These are phyloP conservation scores for Desmodesmus armatus DNA, from an alignment of 139 green algal species.

Conservation along the genomic window DNA sequence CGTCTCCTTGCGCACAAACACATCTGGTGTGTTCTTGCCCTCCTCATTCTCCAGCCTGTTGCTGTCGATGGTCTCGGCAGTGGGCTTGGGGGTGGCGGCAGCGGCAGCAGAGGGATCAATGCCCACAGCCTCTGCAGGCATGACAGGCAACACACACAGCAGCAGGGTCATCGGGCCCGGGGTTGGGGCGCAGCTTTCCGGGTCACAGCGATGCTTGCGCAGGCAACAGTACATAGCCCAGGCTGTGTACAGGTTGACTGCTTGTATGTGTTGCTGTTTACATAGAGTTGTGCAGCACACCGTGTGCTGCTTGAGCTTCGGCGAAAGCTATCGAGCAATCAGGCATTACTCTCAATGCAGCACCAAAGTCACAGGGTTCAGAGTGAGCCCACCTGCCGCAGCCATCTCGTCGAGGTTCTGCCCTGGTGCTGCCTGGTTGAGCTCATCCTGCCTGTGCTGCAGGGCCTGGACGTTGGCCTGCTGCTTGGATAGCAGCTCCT, in stretches of 20 bases:
- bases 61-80: conserved; percentile 6
- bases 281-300: no score
- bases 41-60: neutral
- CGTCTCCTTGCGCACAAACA: conserved; percentile 40
- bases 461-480: neutral
- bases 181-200: neutral
- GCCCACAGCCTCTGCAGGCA: conserved; percentile 12
- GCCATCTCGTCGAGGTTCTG: conserved; percentile 45
- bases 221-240: neutral
- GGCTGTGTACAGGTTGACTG: no score
- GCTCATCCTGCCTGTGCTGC: neutral
- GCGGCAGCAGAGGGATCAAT: neutral
- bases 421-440: conserved; percentile 35
- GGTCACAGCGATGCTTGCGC: neutral
- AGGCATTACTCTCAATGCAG: neutral
- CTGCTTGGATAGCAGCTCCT: conserved; percentile 1
- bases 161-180: neutral
- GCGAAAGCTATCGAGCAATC: neutral
- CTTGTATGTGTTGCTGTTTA: no score
- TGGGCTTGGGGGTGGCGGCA: conserved; percentile 1
- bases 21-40: neutral
- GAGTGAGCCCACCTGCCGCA: conserved; percentile 8
- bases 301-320: neutral
- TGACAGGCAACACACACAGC: neutral
- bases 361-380: neutral